Percentiles rank a stretch among this genome's conserved stretches.
Evolutionary conservation across 768 basidiomycete species (phyloP).

Genomic region (Auricularia sp.): DNA sequence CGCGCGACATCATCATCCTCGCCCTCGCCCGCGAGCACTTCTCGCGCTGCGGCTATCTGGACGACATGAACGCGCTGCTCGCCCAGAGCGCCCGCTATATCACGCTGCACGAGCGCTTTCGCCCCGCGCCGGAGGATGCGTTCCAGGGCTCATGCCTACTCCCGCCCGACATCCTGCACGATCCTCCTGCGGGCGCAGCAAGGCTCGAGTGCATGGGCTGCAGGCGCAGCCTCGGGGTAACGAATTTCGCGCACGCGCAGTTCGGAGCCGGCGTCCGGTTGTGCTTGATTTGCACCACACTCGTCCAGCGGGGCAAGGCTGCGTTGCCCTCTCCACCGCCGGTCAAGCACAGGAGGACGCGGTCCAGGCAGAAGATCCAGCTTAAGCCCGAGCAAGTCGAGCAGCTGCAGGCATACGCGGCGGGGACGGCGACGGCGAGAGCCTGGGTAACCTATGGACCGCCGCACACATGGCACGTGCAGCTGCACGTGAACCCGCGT

Average conservation of each 20-base stretch:
- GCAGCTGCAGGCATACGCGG: too few species aligned
- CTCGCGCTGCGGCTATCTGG: constrained; percentile 10
- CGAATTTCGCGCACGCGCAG: not conserved
- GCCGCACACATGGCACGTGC: too few species aligned
- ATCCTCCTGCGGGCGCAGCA: not conserved
- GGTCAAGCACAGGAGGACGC: too few species aligned
- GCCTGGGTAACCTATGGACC: too few species aligned
- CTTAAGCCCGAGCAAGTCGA: too few species aligned
- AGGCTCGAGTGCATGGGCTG: not conserved
- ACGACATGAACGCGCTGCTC: constrained; percentile 6
- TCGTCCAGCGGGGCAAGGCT: too few species aligned
- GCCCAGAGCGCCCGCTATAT: constrained; percentile 14
- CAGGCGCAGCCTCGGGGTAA: not conserved
- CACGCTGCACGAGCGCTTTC: constrained; percentile 8
- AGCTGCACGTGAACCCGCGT: too few species aligned
- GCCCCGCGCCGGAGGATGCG: not conserved
- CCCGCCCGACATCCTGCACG: not conserved
- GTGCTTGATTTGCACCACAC: too few species aligned
- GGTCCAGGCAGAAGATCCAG: too few species aligned
- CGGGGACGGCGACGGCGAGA: too few species aligned
- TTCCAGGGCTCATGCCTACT: not conserved
- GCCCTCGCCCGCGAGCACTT: constrained; percentile 28
- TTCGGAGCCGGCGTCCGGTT: not conserved
- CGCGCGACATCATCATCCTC: constrained; percentile 34
- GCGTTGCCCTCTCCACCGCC: too few species aligned